These are phyloP conservation scores for Venustampulla echinocandica DNA, from an alignment of 495 filamentous ascomycete species.

Conservation along the genomic window DNA sequence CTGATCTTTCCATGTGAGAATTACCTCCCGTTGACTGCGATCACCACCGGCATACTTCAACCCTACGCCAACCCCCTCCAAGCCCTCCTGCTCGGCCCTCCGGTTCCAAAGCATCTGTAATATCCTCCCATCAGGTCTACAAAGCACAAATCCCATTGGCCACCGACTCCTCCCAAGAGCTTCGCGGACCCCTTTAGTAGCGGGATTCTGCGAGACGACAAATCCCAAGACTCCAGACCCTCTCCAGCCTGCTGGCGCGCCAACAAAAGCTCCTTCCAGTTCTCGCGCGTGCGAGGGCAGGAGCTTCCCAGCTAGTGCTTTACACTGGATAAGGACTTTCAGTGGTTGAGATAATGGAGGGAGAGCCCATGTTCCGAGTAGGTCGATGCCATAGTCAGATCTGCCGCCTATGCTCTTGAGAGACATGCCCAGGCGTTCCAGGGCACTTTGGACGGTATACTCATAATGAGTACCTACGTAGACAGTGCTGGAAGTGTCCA, in stretches of 20 bases:
- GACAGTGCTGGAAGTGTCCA: slow-evolving; percentile 41
- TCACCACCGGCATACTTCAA: slow-evolving; percentile 35
- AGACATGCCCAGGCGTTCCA: slow-evolving; percentile 53
- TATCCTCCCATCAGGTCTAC: slow-evolving; percentile 39
- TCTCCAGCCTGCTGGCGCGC: slow-evolving; percentile 61
- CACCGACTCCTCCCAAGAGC: slow-evolving; percentile 55
- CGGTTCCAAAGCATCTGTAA: slow-evolving; percentile 65
- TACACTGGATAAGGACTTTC: slow-evolving; percentile 74
- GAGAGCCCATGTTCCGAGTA: slow-evolving; percentile 71
- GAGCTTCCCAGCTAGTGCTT: slow-evolving; percentile 47
- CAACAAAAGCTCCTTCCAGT: slow-evolving; percentile 71
- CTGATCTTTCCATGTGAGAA: slow-evolving; percentile 51
- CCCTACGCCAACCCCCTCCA: slow-evolving; percentile 55
- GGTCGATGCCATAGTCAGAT: slow-evolving; percentile 74
- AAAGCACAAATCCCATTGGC: slow-evolving; percentile 54
- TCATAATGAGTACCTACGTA: slow-evolving; percentile 60
- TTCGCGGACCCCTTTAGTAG: slow-evolving; percentile 50
- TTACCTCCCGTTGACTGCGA: slow-evolving; percentile 27
- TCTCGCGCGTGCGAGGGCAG: slow-evolving; percentile 68
- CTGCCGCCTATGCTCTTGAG: slow-evolving; percentile 66
- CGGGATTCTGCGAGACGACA: slow-evolving; percentile 41
- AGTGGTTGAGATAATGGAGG: slow-evolving; percentile 42
- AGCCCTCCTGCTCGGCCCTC: slow-evolving; percentile 51
- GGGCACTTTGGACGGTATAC: slow-evolving; percentile 61
- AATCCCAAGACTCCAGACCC: slow-evolving; percentile 52